Percentiles rank a stretch among this genome's conserved stretches.
Evolutionary conservation across 257 asterid species (phyloP).

Genomic region (Nicotiana paniculata): DNA sequence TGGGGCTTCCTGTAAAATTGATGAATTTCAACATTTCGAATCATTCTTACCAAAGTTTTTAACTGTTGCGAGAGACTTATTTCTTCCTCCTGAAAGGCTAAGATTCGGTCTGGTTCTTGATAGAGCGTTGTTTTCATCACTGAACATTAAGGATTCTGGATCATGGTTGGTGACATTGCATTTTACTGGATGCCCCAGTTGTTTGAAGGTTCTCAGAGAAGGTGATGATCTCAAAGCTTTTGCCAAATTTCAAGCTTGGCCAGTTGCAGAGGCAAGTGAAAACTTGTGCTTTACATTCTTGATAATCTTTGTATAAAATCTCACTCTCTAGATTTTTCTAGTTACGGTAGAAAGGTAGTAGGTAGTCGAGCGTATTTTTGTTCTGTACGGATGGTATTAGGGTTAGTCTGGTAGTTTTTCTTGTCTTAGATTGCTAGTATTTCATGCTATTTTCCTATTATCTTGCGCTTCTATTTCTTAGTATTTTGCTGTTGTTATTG

Average conservation of each 20-base stretch:
- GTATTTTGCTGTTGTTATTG: no score
- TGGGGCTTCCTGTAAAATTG: constrained; percentile 43
- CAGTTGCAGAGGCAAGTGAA: constrained; percentile 65
- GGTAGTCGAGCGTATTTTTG: no score
- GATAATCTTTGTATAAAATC: not conserved
- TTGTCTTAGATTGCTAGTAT: no score
- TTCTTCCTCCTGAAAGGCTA: constrained; percentile 76
- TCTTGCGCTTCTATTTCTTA: no score
- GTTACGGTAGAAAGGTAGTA: not conserved
- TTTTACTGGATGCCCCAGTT: constrained; percentile 62
- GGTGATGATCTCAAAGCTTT: constrained; percentile 52
- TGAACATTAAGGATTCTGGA: constrained; percentile 48
- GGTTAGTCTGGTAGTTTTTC: no score
- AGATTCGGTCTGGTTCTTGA: constrained; percentile 64
- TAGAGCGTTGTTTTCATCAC: constrained; percentile 54
- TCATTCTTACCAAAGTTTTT: constrained; percentile 56
- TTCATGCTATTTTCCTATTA: no score
- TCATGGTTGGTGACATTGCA: constrained; percentile 57
- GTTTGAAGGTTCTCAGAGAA: constrained; percentile 59
- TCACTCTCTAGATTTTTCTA: not conserved
- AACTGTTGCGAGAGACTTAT: constrained; percentile 52
- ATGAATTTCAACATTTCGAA: constrained; percentile 54
- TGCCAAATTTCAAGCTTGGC: constrained; percentile 50
- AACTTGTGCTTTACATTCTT: not conserved
- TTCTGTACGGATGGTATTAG: no score